These are phyloP conservation scores for Penicillium sp. DNA, from an alignment of 2,329 filamentous ascomycete genomes.

Conservation along the genomic window DNA sequence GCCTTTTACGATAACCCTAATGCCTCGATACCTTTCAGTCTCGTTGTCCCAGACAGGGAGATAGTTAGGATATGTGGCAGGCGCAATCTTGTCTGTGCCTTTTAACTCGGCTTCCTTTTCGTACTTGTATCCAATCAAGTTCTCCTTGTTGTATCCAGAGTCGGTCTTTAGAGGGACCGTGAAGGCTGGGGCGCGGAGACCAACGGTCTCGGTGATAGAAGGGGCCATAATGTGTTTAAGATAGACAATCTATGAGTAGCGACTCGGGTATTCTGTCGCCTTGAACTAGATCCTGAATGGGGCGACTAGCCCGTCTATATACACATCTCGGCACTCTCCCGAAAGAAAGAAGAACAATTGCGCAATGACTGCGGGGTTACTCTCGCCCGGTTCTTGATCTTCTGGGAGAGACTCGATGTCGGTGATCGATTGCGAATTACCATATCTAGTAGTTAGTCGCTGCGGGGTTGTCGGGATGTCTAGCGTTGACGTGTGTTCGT, in stretches of 20 bases:
- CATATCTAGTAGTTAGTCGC: background rate
- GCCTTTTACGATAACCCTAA: background rate
- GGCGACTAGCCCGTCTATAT: conserved; percentile 7
- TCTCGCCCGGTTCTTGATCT: background rate
- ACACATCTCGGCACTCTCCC: conserved; percentile 5
- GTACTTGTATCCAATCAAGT: conserved; percentile 32
- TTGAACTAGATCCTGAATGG: background rate
- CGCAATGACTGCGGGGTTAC: conserved; percentile 16
- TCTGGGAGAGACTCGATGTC: background rate
- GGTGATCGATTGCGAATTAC: background rate
- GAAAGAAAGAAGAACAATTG: conserved; percentile 4
- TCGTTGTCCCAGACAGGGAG: conserved; percentile 50
- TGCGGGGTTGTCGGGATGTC: conserved; percentile 3
- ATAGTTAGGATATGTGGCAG: conserved; percentile 66
- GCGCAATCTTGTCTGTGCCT: conserved; percentile 51
- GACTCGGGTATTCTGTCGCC: background rate
- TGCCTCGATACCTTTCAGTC: background rate
- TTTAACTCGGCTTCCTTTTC: conserved; percentile 51
- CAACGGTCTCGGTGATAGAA: conserved; percentile 29
- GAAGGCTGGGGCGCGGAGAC: conserved; percentile 26
- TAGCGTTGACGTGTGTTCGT: conserved; percentile 8
- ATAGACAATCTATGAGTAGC: too few relatives aligned
- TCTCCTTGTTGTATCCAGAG: conserved; percentile 36
- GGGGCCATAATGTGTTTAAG: conserved; percentile 31
- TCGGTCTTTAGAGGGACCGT: conserved; percentile 27